Evolutionary conservation across 2,329 filamentous ascomycete species (phyloP), one percentile per base, ranked within the genome.

Genomic region (Dryadomyces sulphureus): DNA sequence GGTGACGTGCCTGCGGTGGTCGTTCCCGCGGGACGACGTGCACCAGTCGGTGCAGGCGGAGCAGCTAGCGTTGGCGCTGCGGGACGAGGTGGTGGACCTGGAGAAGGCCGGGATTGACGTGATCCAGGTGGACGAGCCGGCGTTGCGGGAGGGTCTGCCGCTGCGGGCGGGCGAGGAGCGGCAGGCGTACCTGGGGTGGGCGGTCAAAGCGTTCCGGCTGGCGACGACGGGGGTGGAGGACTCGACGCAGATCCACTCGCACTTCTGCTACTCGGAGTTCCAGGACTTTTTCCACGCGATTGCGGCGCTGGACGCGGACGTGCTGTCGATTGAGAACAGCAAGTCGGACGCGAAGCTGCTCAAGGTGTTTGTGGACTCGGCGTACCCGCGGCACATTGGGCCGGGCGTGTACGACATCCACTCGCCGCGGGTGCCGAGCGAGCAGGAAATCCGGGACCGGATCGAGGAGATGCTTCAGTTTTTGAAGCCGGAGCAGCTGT

Each of bases 211-310:
- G 59, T 98, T 98, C 88, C 88, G 86, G 66, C 86, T 98, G 56
- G 81, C 90, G 55, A 93, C 89, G 59, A 81, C 88, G 50, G 92
- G 88, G 65, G 90, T 98, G 51, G 72, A 88, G 70, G 87, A 98
- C 68, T 85, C 83, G 49, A 98, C 92, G 56, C 92, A 98, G 78
- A 95, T 98, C 67, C 92, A 98, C 83, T 95, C 89, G 54, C 92
- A 98, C 77, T 98, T 98, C 85, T 98, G 92, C 70, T 98, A 98
- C 82, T 96, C 92, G 45, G 92, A 98, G 78, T 98, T 98, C 86
- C 92, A 98, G 74, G 92, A 98, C 77, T 98, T 98, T 79, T 98
- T 98, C 88, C 87, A 96, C 72, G 92, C 92, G 70, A 98, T 98
- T 59, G 87, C 92, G 54, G 90, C 92, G 51, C 83, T 98, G 54